Evolutionary conservation across 2,329 filamentous ascomycete species (phyloP).

Genomic region (Fusarium pilosicola): DNA sequence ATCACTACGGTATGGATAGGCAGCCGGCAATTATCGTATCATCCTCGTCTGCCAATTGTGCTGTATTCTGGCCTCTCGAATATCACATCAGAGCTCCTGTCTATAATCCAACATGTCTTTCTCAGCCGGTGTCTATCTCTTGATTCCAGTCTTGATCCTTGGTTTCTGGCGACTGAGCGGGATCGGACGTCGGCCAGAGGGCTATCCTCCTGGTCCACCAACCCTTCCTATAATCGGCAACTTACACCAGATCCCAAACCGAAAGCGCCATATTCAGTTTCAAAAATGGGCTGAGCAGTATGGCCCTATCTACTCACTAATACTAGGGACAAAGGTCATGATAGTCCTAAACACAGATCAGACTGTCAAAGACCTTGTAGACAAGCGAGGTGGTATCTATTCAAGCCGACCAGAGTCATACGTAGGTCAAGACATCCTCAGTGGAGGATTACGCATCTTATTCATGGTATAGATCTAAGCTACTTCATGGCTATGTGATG

Average conservation of each 20-base stretch:
- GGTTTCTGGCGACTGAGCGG: background rate
- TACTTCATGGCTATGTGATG: too few relatives aligned
- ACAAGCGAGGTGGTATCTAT: background rate
- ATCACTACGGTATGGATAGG: background rate
- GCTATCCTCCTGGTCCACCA: background rate
- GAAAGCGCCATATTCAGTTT: background rate
- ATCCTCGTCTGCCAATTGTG: background rate
- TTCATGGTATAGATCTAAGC: background rate
- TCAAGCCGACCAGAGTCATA: background rate
- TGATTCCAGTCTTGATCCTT: background rate
- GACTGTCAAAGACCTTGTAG: background rate
- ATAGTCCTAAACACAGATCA: background rate
- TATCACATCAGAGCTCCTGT: rapidly evolving
- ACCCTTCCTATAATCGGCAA: background rate
- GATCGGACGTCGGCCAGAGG: background rate
- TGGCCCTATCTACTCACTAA: background rate
- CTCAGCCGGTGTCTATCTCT: background rate
- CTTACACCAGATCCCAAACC: background rate
- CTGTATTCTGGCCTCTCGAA: background rate
- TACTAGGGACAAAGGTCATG: background rate
- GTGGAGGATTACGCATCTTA: background rate
- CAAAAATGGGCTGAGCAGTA: background rate
- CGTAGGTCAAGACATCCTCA: background rate
- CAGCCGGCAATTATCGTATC: rapidly evolving
- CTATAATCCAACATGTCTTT: background rate